Evolutionary conservation across 768 basidiomycete genomes (phyloP).

Genomic region (Russula sp.): DNA sequence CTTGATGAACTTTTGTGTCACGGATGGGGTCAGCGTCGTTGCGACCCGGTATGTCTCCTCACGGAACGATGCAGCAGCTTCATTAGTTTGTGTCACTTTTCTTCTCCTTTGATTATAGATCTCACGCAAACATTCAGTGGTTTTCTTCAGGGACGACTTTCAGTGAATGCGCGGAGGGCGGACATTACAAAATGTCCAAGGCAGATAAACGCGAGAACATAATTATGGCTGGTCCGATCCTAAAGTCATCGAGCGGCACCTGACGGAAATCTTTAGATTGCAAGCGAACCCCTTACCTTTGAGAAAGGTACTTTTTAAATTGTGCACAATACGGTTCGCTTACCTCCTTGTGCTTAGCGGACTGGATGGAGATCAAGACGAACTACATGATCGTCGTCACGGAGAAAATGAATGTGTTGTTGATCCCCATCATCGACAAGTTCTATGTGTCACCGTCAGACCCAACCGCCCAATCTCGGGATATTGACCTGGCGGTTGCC

Average conservation of each 20-base stretch:
- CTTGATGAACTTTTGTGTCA: constrained; percentile 93
- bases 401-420: constrained; percentile 90
- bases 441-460: constrained; percentile 87
- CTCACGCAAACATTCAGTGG: constrained; percentile 48
- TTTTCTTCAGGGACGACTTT: constrained; percentile 95
- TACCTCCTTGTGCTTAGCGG: constrained; percentile 43
- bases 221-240: constrained; percentile 58
- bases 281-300: constrained; percentile 93
- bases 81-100: constrained; percentile 12
- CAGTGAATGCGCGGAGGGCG: constrained; percentile 81
- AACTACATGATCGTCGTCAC: constrained; percentile 96
- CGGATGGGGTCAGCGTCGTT: constrained; percentile 90
- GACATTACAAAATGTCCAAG: constrained; percentile 93
- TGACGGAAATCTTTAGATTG: constrained; percentile 44
- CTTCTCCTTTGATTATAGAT: not conserved
- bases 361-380: constrained; percentile 99
- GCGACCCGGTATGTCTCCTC: constrained; percentile 95
- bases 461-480: constrained; percentile 60
- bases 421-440: constrained; percentile 91
- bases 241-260: constrained; percentile 2
- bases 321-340: not conserved
- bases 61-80: constrained; percentile 81
- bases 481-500: constrained; percentile 77
- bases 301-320: constrained; percentile 61
- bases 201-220: constrained; percentile 94